Percentiles rank a stretch among this genome's conserved stretches.
Evolutionary conservation across 1,284 basidiomycete genomes (phyloP).

Genomic region (Leccinum holopus): DNA sequence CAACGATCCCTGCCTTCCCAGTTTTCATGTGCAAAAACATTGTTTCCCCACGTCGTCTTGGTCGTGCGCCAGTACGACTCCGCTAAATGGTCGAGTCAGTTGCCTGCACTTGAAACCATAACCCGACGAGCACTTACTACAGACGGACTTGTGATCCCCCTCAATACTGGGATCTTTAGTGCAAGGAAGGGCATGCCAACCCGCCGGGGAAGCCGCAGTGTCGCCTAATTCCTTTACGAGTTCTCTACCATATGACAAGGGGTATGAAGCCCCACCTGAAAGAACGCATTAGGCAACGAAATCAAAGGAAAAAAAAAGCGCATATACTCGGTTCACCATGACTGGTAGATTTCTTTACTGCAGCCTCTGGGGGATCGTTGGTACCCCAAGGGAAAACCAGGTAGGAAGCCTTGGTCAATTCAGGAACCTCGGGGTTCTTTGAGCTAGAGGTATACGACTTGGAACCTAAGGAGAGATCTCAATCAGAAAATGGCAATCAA

Average conservation of each 20-base stretch:
- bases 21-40: slow-evolving; percentile 87
- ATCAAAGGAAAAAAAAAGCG: background rate
- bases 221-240: slow-evolving; percentile 24
- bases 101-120: too few species aligned
- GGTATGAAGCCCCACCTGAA: slow-evolving; percentile 9
- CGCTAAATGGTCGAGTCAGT: slow-evolving; percentile 4
- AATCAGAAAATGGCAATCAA: background rate
- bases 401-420: slow-evolving; percentile 49
- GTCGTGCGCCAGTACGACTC: slow-evolving; percentile 57
- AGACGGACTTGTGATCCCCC: slow-evolving; percentile 4
- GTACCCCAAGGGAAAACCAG: slow-evolving; percentile 72
- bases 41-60: slow-evolving; percentile 87
- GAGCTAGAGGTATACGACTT: slow-evolving; percentile 27
- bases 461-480: slow-evolving; percentile 3
- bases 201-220: slow-evolving; percentile 73
- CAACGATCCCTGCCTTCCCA: slow-evolving; percentile 82
- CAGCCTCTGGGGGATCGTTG: slow-evolving; percentile 68
- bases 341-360: slow-evolving; percentile 35
- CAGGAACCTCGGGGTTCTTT: slow-evolving; percentile 26
- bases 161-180: slow-evolving; percentile 49
- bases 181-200: slow-evolving; percentile 81
- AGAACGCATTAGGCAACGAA: background rate
- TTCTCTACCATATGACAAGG: slow-evolving; percentile 28
- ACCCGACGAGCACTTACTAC: slow-evolving; percentile 10
- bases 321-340: slow-evolving; percentile 16